These are phyloP conservation scores for Paecilomyces formosus DNA, from an alignment of 2,329 filamentous ascomycete genomes.

Conservation along the genomic window DNA sequence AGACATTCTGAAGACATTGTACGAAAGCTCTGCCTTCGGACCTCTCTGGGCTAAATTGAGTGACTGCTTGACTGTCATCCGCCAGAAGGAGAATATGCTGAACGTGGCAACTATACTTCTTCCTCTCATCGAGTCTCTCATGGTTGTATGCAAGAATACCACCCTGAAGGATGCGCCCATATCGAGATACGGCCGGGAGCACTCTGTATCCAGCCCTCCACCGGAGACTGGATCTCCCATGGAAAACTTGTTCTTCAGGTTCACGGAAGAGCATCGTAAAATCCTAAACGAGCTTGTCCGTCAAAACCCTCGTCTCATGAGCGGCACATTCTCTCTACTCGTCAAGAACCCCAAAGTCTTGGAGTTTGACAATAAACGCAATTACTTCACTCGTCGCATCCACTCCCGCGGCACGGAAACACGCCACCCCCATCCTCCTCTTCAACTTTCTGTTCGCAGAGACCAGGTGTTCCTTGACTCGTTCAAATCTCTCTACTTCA, in stretches of 20 bases:
- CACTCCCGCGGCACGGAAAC: constrained; percentile 66
- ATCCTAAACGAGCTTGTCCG: constrained; percentile 97
- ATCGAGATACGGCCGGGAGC: constrained; percentile 53
- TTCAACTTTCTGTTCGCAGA: constrained; percentile 84
- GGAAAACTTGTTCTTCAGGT: constrained; percentile 89
- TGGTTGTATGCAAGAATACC: constrained; percentile 99
- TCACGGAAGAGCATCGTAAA: constrained; percentile 95
- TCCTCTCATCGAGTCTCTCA: constrained; percentile 89
- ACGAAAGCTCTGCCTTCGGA: constrained; percentile 84
- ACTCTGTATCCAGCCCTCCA: constrained; percentile 65
- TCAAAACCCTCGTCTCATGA: constrained; percentile 97
- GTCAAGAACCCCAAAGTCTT: constrained; percentile 98
- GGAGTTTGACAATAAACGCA: constrained; percentile 99
- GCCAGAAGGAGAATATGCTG: constrained; percentile 87
- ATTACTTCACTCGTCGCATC: constrained; percentile 93
- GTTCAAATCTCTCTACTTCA: constrained; percentile 97
- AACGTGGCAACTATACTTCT: constrained; percentile 94
- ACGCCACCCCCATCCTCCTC: constrained; percentile 64
- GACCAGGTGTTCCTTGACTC: constrained; percentile 97
- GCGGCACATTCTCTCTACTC: constrained; percentile 87
- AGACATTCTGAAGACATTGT: constrained; percentile 77
- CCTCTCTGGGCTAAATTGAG: constrained; percentile 90
- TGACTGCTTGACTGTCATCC: constrained; percentile 78
- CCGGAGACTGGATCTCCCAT: constrained; percentile 65
- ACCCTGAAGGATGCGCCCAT: constrained; percentile 62